These are phyloP conservation scores for Yamadazyma diddensiae DNA, from an alignment of 1,139 yeast genomes.

Conservation along the genomic window DNA sequence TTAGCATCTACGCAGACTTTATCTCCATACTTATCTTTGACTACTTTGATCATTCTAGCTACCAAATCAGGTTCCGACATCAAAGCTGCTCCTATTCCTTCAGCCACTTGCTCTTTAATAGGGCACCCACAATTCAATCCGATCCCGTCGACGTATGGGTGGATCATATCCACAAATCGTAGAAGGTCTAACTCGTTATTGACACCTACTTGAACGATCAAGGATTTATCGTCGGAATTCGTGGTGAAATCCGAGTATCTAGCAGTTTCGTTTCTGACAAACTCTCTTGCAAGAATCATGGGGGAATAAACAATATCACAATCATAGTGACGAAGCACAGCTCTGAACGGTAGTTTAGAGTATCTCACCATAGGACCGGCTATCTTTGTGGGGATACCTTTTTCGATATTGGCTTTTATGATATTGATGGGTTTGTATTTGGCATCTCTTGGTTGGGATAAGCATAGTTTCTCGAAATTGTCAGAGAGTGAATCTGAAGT, in stretches of 20 bases:
- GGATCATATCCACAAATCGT: constrained; percentile 84
- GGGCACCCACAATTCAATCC: constrained; percentile 98
- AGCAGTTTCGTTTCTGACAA: constrained; percentile 81
- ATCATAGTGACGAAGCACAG: constrained; percentile 67
- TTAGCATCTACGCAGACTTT: constrained; percentile 80
- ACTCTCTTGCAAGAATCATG: constrained; percentile 93
- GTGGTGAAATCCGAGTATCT: constrained; percentile 84
- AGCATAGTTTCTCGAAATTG: neutral
- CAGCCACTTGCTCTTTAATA: constrained; percentile 88
- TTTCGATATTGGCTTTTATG: constrained; percentile 23
- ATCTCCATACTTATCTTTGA: constrained; percentile 70
- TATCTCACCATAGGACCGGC: constrained; percentile 99
- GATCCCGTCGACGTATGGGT: constrained; percentile 87
- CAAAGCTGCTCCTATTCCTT: constrained; percentile 95
- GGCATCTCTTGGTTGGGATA: constrained; percentile 2
- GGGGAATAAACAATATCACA: constrained; percentile 91
- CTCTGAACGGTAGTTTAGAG: constrained; percentile 89
- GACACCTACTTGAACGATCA: constrained; percentile 89
- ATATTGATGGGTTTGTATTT: constrained; percentile 15
- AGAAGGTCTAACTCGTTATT: constrained; percentile 82
- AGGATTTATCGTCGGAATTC: constrained; percentile 61
- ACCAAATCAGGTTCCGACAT: constrained; percentile 83
- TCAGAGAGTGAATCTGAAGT: neutral
- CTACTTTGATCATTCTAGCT: constrained; percentile 78
- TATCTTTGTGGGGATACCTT: constrained; percentile 62